Evolutionary conservation across 768 basidiomycete species (phyloP).

Genomic region (Tulasnella sp.): DNA sequence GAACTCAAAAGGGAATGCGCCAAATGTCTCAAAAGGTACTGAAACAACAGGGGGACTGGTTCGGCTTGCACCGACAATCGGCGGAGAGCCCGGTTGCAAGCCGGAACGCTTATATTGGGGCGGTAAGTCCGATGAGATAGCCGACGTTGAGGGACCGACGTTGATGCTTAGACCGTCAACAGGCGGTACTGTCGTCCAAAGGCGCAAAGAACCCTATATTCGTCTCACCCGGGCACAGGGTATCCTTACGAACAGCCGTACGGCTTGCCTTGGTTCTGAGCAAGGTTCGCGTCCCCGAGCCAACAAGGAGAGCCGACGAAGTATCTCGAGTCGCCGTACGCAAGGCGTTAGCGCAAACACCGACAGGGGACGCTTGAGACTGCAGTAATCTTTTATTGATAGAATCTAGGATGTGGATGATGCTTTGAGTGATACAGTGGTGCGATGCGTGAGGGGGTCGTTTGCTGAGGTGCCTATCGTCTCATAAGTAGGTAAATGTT

Average conservation of each 20-base stretch:
- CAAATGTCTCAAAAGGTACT: slow-evolving; percentile 25
- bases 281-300: slow-evolving; percentile 40
- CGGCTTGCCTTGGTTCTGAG: slow-evolving; percentile 36
- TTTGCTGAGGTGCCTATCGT: slow-evolving; percentile 49
- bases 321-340: slow-evolving; percentile 32
- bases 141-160: neutral
- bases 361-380: neutral
- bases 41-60: slow-evolving; percentile 32
- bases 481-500: slow-evolving; percentile 88
- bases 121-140: slow-evolving; percentile 22
- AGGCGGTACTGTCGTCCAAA: slow-evolving; percentile 30
- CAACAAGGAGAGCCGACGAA: slow-evolving; percentile 41
- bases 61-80: slow-evolving; percentile 29
- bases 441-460: neutral
- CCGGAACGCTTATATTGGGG: slow-evolving; percentile 27
- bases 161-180: neutral
- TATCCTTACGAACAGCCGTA: slow-evolving; percentile 38
- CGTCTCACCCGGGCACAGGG: slow-evolving; percentile 40
- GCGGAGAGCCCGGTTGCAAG: neutral
- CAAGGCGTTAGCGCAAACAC: neutral
- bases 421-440: neutral
- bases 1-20: slow-evolving; percentile 33
- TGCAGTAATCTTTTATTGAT: neutral
- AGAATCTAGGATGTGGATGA: neutral
- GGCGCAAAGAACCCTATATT: slow-evolving; percentile 40